These are phyloP conservation scores for Trifolium subterraneum DNA, from an alignment of 306 rosid species.

Conservation along the genomic window DNA sequence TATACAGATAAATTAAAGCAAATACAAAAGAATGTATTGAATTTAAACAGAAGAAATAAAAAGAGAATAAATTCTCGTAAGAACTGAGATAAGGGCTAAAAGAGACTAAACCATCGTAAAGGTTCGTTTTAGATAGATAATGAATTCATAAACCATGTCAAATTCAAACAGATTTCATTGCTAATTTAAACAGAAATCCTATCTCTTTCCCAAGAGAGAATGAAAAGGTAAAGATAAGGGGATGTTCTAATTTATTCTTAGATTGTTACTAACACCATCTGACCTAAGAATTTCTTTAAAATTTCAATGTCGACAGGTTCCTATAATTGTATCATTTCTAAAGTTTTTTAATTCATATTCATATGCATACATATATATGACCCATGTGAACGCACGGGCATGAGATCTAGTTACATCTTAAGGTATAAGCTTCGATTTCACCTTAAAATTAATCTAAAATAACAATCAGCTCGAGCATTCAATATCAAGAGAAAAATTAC, in stretches of 20 bases:
- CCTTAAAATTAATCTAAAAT: constrained; percentile 15
- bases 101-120: constrained; percentile 20
- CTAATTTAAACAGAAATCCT: too few relatives aligned
- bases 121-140: constrained; percentile 18
- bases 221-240: too few relatives aligned
- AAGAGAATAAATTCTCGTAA: not conserved
- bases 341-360: too few relatives aligned
- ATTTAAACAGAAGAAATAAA: constrained; percentile 29
- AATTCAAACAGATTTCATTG: constrained; percentile 31
- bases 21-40: constrained; percentile 18
- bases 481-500: constrained; percentile 22
- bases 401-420: too few relatives aligned
- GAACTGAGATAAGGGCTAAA: not conserved
- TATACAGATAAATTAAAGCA: constrained; percentile 15
- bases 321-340: too few relatives aligned
- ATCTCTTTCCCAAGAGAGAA: too few relatives aligned
- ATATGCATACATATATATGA: too few relatives aligned
- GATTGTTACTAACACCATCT: too few relatives aligned
- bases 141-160: constrained; percentile 24
- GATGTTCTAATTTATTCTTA: too few relatives aligned
- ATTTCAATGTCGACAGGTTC: too few relatives aligned
- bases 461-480: constrained; percentile 32
- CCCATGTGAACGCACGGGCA: too few relatives aligned
- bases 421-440: constrained; percentile 29
- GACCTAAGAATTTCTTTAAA: too few relatives aligned